Evolutionary conservation across 1,139 yeast genomes (phyloP), one percentile per base, ranked within the genome.

Genomic region (Zygosaccharomyces sapae): DNA sequence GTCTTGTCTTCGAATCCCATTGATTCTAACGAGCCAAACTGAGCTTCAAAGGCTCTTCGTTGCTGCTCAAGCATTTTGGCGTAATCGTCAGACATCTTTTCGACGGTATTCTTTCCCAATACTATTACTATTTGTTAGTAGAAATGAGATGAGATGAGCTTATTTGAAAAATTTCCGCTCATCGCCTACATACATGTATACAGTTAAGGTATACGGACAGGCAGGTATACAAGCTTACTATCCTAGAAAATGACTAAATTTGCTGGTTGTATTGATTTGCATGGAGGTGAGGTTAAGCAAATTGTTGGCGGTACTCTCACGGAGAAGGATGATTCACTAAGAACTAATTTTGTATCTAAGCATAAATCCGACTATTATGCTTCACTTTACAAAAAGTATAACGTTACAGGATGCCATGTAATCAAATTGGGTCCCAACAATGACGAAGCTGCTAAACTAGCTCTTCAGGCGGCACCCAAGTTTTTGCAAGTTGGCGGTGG

Each of bases 221-320:
- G 16, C 6, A 12, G 42, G 16, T 16, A 16, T 16, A 16, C 16
- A 16, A 16, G 16, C 16, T 16, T 16, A 16, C 16, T 16, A 20
- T 18, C 54, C 29, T 22, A 4, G 6, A 24, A 13, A 30, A 89
- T 90, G 97, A 90, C 97, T 0, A 75, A 76, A 50, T 92, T 87
- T 69, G 79, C 92, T 62, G 98, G 97, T 0, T 92, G 98, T 61
- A 92, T 92, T 37, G 98, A 92, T 66, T 82, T 92, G 52, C 98
- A 92, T 65, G 78, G 85, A 4, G 98, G 98, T 2, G 84, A 86
- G 55, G 98, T 92, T 53, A 92, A 92, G 63, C 98, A 92, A 66
- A 92, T 92, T 45, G 97, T 92, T 0, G 98, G 98, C 2, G 96
- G 96, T 0, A 86, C 97, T 0, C 72, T 92, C 19, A 72, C 75